Evolutionary conservation across 176 grass and related monocot species (phyloP).

Genomic region (Puya raimondii): DNA sequence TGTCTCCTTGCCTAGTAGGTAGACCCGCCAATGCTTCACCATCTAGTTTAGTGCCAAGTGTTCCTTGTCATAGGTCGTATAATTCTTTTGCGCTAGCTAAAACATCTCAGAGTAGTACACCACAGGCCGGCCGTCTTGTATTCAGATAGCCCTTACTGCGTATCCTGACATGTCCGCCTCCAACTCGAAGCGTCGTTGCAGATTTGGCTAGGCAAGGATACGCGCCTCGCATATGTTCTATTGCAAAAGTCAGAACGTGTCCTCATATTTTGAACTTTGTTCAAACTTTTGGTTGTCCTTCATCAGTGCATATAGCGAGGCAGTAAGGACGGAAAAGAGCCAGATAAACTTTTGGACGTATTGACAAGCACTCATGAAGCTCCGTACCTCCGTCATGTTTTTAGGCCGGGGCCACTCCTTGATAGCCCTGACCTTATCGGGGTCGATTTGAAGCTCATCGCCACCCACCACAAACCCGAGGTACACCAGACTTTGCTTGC

Average conservation of each 20-base stretch:
- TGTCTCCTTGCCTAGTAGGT: too few species aligned
- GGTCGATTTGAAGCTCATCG: background rate
- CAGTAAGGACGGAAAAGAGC: background rate
- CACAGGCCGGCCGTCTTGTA: background rate
- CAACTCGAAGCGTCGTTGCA: background rate
- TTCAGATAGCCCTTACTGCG: background rate
- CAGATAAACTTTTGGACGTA: background rate
- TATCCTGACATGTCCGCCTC: background rate
- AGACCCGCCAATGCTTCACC: too few species aligned
- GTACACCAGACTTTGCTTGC: background rate
- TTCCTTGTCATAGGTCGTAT: conserved; percentile 14
- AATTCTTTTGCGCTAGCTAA: conserved; percentile 1
- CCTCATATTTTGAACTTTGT: background rate
- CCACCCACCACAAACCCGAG: background rate
- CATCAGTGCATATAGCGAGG: conserved; percentile 4
- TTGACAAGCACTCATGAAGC: background rate
- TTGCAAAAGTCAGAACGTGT: background rate
- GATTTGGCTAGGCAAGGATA: background rate
- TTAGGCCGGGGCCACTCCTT: background rate
- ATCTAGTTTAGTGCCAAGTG: too few species aligned
- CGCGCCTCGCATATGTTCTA: background rate
- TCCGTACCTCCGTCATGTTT: background rate
- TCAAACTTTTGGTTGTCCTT: conserved; percentile 9
- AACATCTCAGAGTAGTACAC: background rate
- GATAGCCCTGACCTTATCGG: background rate